Conservation (phyloP, 768 basidiomycete species). For the Termitomyces sp. region DNA sequence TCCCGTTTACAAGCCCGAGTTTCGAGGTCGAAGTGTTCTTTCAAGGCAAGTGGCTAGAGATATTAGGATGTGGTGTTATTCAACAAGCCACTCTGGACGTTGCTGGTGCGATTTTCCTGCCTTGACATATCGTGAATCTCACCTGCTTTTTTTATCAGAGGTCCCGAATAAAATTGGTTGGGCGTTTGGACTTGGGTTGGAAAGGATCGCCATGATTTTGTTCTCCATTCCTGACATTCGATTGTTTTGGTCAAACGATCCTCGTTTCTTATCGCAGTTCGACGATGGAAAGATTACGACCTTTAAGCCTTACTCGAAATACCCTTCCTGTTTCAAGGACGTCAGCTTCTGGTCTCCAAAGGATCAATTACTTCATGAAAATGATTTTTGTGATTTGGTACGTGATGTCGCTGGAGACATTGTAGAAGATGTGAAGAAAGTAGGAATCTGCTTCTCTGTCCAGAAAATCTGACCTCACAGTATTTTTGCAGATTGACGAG, state of each 20-base stretch:
- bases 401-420: conserved; percentile 90
- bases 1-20: conserved; percentile 97
- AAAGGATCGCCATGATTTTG: conserved; percentile 96
- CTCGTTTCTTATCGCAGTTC: conserved; percentile 88
- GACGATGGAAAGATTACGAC: conserved; percentile 64
- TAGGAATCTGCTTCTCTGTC: conserved; percentile 25
- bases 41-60: conserved; percentile 95
- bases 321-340: conserved; percentile 91
- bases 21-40: conserved; percentile 98
- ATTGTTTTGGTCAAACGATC: conserved; percentile 91
- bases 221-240: conserved; percentile 97
- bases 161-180: conserved; percentile 85
- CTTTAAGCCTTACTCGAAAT: conserved; percentile 91
- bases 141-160: conserved; percentile 32
- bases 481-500: conserved; percentile 69
- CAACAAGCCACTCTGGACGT: conserved; percentile 83
- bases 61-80: conserved; percentile 91
- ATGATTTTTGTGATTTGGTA: conserved; percentile 95
- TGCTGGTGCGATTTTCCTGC: conserved; percentile 55
- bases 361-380: conserved; percentile 68
- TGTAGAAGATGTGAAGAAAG: conserved; percentile 86
- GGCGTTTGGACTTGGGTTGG: conserved; percentile 97
- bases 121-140: neutral
- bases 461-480: neutral
- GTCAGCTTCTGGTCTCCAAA: conserved; percentile 88